phyloP scores from a whole-genome alignment of 768 basidiomycete genomes.

The Pleurotus salmoneostramineus region DNA sequence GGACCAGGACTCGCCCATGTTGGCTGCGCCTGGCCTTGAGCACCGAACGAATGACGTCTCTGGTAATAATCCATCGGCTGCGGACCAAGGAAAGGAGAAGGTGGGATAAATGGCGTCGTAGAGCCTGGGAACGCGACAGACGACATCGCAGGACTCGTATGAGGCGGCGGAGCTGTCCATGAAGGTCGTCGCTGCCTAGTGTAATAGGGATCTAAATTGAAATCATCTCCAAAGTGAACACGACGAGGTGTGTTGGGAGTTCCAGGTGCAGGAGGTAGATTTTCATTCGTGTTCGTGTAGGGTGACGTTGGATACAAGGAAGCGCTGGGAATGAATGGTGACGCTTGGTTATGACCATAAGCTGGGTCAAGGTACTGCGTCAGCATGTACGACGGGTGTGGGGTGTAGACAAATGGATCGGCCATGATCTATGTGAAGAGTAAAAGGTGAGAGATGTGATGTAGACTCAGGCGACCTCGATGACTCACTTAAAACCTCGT shows the following conservation, averaged over 20 bases:
- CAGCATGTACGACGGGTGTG: conserved; percentile 27
- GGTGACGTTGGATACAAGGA: conserved; percentile 35
- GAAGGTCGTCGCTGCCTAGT: conserved; percentile 34
- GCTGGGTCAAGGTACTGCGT: conserved; percentile 28
- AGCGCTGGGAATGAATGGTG: conserved; percentile 41
- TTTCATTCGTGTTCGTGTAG: conserved; percentile 18
- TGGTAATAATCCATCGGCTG: conserved; percentile 13
- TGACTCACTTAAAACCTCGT: neutral
- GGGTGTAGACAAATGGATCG: conserved; percentile 39
- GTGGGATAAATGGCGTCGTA: conserved; percentile 13
- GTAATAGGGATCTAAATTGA: conserved; percentile 19
- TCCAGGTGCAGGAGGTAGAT: conserved; percentile 14
- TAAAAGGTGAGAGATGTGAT: neutral
- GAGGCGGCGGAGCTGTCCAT: conserved; percentile 31
- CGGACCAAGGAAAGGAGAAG: conserved; percentile 16
- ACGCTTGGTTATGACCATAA: conserved; percentile 26
- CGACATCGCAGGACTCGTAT: conserved; percentile 13
- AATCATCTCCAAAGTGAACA: conserved; percentile 15
- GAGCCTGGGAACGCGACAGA: conserved; percentile 9
- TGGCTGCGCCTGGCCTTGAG: neutral
- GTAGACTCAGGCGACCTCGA: neutral
- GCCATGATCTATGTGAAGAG: conserved; percentile 24
- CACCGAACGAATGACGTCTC: conserved; percentile 11
- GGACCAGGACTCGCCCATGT: conserved; percentile 7
- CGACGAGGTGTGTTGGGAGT: conserved; percentile 23